A percentile compares a stretch with the other conserved stretches of the same genome.
phyloP scores from a whole-genome alignment of 768 basidiomycete genomes.

The Porpolomopsis calyptriformis region DNA sequence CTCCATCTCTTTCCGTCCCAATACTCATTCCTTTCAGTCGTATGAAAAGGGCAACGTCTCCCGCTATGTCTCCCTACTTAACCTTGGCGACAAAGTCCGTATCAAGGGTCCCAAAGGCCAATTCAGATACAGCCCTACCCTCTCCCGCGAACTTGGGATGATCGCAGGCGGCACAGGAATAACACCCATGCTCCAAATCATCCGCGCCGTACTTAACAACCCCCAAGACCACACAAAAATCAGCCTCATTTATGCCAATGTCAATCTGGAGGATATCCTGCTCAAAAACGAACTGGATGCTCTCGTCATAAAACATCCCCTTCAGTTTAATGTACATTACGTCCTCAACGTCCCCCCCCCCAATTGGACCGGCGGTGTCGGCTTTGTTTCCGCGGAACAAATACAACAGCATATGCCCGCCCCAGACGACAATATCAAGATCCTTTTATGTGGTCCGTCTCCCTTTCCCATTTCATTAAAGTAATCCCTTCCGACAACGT shows the following conservation, averaged over 20 bases:
- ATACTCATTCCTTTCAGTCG: conserved; percentile 37
- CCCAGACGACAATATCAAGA: conserved; percentile 56
- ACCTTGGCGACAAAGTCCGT: conserved; percentile 77
- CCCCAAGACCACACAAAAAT: conserved; percentile 75
- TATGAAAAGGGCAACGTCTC: conserved; percentile 99
- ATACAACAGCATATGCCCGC: conserved; percentile 75
- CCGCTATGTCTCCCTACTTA: conserved; percentile 67
- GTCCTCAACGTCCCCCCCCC: conserved; percentile 92
- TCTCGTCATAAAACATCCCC: conserved; percentile 49
- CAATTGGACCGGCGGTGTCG: conserved; percentile 79
- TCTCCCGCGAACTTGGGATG: conserved; percentile 83
- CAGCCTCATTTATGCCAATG: conserved; percentile 93
- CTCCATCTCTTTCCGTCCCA: neutral
- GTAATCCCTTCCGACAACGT: conserved; percentile 1
- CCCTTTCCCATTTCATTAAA: neutral
- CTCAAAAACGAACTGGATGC: conserved; percentile 80
- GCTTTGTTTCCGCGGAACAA: conserved; percentile 90
- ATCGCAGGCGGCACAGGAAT: conserved; percentile 98
- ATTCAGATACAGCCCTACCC: conserved; percentile 70
- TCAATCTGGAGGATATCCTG: conserved; percentile 85
- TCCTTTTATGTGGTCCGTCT: conserved; percentile 71
- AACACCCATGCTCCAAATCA: conserved; percentile 98
- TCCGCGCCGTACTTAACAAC: conserved; percentile 86
- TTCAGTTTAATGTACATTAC: conserved; percentile 69
- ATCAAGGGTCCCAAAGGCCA: conserved; percentile 96